phyloP scores from a whole-genome alignment of 352 stramenopile genomes.

The Phytophthora sp. region DNA sequence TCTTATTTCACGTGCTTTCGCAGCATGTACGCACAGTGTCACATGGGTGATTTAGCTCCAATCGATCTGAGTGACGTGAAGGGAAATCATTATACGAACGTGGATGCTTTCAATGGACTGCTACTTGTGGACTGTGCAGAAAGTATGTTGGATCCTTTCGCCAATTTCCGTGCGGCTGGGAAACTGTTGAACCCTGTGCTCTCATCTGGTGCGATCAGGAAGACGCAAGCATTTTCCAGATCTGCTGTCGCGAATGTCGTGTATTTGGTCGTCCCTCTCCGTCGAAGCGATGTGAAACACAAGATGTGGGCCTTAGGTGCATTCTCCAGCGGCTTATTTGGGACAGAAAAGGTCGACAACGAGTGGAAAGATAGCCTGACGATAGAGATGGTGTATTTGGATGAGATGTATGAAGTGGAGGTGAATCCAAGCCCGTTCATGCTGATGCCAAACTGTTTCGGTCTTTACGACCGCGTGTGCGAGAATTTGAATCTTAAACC shows the following conservation, averaged over 20 bases:
- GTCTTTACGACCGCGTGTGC: slow-evolving; percentile 72
- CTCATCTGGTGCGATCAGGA: slow-evolving; percentile 53
- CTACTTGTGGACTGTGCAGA: slow-evolving; percentile 66
- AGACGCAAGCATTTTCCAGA: slow-evolving; percentile 67
- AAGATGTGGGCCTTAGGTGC: slow-evolving; percentile 75
- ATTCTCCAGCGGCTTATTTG: slow-evolving; percentile 67
- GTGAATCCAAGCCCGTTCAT: slow-evolving; percentile 66
- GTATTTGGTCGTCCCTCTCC: slow-evolving; percentile 74
- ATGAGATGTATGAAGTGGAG: slow-evolving; percentile 72
- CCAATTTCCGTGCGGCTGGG: slow-evolving; percentile 65
- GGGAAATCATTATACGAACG: slow-evolving; percentile 45
- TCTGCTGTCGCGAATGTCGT: slow-evolving; percentile 71
- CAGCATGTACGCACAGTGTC: slow-evolving; percentile 70
- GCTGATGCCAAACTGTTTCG: slow-evolving; percentile 65
- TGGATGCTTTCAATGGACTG: slow-evolving; percentile 60
- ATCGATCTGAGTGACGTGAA: slow-evolving; percentile 54
- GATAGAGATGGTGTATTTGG: slow-evolving; percentile 73
- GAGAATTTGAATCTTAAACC: slow-evolving; percentile 66
- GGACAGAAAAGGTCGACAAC: slow-evolving; percentile 31
- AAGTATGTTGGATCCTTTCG: slow-evolving; percentile 60
- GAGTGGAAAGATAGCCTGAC: slow-evolving; percentile 64
- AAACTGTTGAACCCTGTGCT: slow-evolving; percentile 62
- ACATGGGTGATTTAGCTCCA: slow-evolving; percentile 69
- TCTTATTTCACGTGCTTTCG: slow-evolving; percentile 78
- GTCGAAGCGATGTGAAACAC: slow-evolving; percentile 69